Base-by-base conservation (phyloP, 352 stramenopile species). In the Phytophthora megakarya region DNA sequence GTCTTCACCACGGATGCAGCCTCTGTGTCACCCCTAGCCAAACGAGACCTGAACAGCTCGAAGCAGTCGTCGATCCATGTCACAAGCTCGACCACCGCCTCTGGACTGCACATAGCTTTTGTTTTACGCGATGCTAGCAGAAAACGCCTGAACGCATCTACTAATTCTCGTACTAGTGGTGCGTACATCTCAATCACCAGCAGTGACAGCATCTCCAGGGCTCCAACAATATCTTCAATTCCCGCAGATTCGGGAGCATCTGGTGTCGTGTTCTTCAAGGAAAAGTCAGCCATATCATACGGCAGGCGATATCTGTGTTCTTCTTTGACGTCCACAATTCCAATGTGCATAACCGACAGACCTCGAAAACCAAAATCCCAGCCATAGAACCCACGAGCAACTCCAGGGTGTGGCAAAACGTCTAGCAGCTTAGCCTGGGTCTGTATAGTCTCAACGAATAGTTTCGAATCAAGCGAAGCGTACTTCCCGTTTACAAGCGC, bases 231-330 rank as follows among this genome's bases (percentile, higher is more conserved):
- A n/a, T 65, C 57, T 3, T 28, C 30, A 11, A 59, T 1, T 10
- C 15, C 47, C 16, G 0, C 12, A 8, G 48, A 10, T 10, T 28
- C 30, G 4, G 16, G 21, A 3, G 48, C 30, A 0, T n/a, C 22
- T 9, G 58, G 51, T 1, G 53, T 28, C 26, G 37, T 54, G 21
- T 57, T 68, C 42, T 68, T 68, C 0, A n/a, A 1, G 3, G 44
- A 68, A 39, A 56, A 68, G 19, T 63, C 46, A 5, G 61, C 55
- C 61, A 64, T 69, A 10, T 60, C 61, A 15, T 61, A 15, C 5
- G 3, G 26, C 0, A 51, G 37, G 0, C 11, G n/a, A 18, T 22
- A 32, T 7, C 47, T 28, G 0, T 52, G 52, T 19, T 59, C 46
- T 43, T 35, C 37, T 1, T 63, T 21, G 6, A 57, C 33, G 19